A percentile compares a stretch with the other conserved stretches of the same genome.
Conservation (phyloP, 805 yeast genomes). For the Candida loeiensis region DNA sequence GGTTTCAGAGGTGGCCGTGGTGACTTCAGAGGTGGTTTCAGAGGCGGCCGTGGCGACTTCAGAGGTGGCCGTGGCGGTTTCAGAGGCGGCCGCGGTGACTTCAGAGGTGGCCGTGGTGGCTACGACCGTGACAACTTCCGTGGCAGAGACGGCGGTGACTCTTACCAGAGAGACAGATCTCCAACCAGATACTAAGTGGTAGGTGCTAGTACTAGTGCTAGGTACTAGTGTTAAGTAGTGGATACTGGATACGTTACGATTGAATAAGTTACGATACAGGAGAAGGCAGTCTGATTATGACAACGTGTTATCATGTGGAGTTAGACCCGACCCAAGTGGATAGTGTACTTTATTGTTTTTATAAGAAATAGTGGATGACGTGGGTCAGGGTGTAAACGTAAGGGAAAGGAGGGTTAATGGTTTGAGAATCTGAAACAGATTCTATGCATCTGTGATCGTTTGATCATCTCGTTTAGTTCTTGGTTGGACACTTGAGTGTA, state of each 20-base stretch:
- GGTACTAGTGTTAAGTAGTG: too few species aligned
- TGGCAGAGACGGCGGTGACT: slow-evolving; percentile 42
- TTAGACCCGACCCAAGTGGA: neutral
- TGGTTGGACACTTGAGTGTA: neutral
- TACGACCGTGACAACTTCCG: slow-evolving; percentile 42
- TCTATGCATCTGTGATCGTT: neutral
- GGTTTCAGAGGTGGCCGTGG: slow-evolving; percentile 35
- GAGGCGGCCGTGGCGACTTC: slow-evolving; percentile 35
- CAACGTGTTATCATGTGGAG: neutral
- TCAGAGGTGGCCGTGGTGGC: slow-evolving; percentile 32
- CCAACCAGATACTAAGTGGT: slow-evolving; percentile 61
- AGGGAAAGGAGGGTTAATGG: neutral
- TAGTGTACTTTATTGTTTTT: neutral
- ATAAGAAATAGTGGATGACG: slow-evolving; percentile 5
- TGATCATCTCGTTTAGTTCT: neutral
- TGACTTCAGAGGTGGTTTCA: slow-evolving; percentile 31
- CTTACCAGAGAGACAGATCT: slow-evolving; percentile 55
- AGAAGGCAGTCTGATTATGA: neutral
- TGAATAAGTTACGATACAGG: neutral
- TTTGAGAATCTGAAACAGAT: neutral
- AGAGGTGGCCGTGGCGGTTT: slow-evolving; percentile 29
- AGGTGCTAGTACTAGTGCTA: too few species aligned
- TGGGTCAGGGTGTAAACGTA: slow-evolving; percentile 8
- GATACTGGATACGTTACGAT: neutral
- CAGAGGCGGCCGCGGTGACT: slow-evolving; percentile 33